Percentiles rank a stretch among this genome's conserved stretches.
Conservation (phyloP, 2,329 filamentous ascomycete species). For the Aspergillus proliferans region DNA sequence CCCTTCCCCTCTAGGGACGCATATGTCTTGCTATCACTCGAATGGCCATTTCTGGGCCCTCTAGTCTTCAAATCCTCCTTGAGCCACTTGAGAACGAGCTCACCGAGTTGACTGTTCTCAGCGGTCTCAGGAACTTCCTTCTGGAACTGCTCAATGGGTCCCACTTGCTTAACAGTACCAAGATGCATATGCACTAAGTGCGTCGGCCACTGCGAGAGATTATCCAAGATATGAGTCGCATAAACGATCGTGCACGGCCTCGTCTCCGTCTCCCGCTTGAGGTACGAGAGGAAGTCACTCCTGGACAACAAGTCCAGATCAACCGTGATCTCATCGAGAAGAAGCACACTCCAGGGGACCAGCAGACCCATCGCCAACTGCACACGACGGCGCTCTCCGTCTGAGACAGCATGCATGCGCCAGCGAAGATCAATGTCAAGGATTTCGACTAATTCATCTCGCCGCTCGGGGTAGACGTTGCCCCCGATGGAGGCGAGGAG, state of each 20-base stretch:
- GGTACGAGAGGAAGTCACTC: slow-evolving; percentile 75
- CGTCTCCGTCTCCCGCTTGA: slow-evolving; percentile 78
- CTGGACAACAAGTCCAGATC: slow-evolving; percentile 85
- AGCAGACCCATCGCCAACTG: slow-evolving; percentile 95
- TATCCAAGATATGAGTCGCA: slow-evolving; percentile 94
- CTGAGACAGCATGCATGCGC: slow-evolving; percentile 93
- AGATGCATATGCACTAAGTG: slow-evolving; percentile 95
- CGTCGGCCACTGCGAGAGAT: slow-evolving; percentile 88
- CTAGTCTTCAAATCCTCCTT: slow-evolving; percentile 70
- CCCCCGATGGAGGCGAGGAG: slow-evolving; percentile 82
- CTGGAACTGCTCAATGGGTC: slow-evolving; percentile 64
- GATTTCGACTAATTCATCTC: slow-evolving; percentile 80
- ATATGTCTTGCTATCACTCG: slow-evolving; percentile 46
- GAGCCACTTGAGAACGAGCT: slow-evolving; percentile 84
- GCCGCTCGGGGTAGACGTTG: slow-evolving; percentile 69
- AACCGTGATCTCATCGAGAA: slow-evolving; percentile 95
- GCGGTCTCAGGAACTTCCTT: slow-evolving; percentile 45
- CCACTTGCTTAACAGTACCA: slow-evolving; percentile 82
- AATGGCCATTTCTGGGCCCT: slow-evolving; percentile 65
- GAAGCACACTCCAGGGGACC: slow-evolving; percentile 80
- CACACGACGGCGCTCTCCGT: slow-evolving; percentile 84
- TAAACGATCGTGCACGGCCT: slow-evolving; percentile 90
- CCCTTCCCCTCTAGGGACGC: slow-evolving; percentile 53
- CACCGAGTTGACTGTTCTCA: slow-evolving; percentile 79
- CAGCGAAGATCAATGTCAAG: slow-evolving; percentile 87